A percentile compares a stretch with the other conserved stretches of the same genome.
Evolutionary conservation across 345 rosid genomes (phyloP).

Genomic region (Moricandia moricandioides): DNA sequence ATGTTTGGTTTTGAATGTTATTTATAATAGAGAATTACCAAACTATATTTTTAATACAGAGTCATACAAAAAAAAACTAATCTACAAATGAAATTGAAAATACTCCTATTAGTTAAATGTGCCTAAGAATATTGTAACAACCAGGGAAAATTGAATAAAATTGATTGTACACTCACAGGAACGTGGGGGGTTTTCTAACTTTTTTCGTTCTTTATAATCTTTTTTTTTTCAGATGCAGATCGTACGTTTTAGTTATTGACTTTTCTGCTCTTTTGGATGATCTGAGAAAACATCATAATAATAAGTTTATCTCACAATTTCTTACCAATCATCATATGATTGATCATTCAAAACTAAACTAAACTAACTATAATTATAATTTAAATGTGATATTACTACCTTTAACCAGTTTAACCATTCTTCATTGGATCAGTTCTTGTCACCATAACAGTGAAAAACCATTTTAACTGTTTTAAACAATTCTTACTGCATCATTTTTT

Average conservation of each 20-base stretch:
- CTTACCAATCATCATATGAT: not conserved
- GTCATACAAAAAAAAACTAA: not conserved
- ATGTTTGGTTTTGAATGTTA: slow-evolving; percentile 34
- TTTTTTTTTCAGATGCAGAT: slow-evolving; percentile 12
- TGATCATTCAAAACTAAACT: not conserved
- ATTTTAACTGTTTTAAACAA: not conserved
- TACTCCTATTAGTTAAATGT: not conserved
- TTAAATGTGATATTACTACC: not conserved
- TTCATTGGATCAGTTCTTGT: too few relatives aligned
- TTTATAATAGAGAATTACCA: slow-evolving; percentile 25
- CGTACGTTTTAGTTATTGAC: slow-evolving; percentile 35
- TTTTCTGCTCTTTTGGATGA: slow-evolving; percentile 12
- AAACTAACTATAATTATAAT: not conserved
- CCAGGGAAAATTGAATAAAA: not conserved
- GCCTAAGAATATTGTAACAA: slow-evolving; percentile 9
- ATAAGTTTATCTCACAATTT: not conserved
- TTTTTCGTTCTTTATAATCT: not conserved
- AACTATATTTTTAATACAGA: slow-evolving; percentile 8
- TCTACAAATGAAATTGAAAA: slow-evolving; percentile 2
- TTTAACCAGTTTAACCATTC: not conserved
- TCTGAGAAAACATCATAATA: not conserved
- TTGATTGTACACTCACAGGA: slow-evolving; percentile 30
- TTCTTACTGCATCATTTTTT: not conserved
- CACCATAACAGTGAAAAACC: too few relatives aligned
- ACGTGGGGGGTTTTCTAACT: slow-evolving; percentile 33